Conservation (phyloP, 106 monocot species). For the Triglochin maritima region DNA sequence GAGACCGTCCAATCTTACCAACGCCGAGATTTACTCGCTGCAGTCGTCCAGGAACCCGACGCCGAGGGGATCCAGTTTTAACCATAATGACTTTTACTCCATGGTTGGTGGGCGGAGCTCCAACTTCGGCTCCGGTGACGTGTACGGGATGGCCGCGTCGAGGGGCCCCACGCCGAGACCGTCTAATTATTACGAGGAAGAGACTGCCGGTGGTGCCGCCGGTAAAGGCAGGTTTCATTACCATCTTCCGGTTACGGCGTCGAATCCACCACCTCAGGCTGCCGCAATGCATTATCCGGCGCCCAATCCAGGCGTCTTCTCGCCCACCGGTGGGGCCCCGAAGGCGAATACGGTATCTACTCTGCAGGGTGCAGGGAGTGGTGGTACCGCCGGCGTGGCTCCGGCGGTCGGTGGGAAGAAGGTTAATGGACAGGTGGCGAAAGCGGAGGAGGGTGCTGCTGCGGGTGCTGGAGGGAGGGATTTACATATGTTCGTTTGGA, state of each 20-base stretch:
- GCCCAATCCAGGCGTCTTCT: constrained; percentile 20
- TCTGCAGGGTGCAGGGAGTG: neutral
- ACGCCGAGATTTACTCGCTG: constrained; percentile 96
- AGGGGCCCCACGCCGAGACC: constrained; percentile 43
- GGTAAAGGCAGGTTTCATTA: constrained; percentile 16
- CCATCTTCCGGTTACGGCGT: neutral
- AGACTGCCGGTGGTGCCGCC: neutral
- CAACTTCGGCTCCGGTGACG: constrained; percentile 61
- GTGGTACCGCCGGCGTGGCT: neutral
- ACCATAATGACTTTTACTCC: constrained; percentile 87
- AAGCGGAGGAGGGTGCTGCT: constrained; percentile 7
- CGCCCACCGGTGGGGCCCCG: constrained; percentile 5
- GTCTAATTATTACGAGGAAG: constrained; percentile 73
- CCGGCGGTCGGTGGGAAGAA: constrained; percentile 10
- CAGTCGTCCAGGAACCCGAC: constrained; percentile 94
- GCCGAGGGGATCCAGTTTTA: constrained; percentile 85
- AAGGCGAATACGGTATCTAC: constrained; percentile 3
- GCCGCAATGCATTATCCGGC: constrained; percentile 7
- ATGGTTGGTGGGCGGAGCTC: constrained; percentile 67
- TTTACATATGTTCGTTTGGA: constrained; percentile 95
- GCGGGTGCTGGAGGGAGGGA: constrained; percentile 33
- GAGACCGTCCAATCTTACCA: constrained; percentile 85
- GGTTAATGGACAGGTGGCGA: constrained; percentile 36
- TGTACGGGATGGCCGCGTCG: constrained; percentile 22
- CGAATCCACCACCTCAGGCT: neutral